phyloP scores from a whole-genome alignment of 2,329 filamentous ascomycete genomes.

The Neofusicoccum cordaticola region DNA sequence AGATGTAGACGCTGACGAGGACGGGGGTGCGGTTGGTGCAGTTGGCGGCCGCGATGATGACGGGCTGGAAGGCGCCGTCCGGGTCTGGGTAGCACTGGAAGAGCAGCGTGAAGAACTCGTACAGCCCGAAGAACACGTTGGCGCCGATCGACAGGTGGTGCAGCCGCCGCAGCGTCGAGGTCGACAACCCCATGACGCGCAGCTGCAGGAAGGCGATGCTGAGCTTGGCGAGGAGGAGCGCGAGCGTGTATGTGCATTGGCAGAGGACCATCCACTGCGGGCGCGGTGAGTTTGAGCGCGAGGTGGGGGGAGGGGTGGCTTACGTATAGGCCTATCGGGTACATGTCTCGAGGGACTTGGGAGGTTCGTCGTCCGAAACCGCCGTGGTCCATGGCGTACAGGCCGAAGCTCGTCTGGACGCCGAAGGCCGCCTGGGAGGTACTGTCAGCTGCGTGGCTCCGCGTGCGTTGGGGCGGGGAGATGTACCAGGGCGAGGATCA shows the following conservation, averaged over 20 bases:
- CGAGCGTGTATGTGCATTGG: constrained; percentile 4
- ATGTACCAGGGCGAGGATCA: too few relatives aligned
- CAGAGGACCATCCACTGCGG: background rate
- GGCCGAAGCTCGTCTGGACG: background rate
- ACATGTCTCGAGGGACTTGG: background rate
- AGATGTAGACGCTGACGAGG: background rate
- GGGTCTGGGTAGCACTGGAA: background rate
- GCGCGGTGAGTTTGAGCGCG: too few relatives aligned
- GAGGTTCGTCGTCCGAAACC: background rate
- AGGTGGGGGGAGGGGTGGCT: background rate
- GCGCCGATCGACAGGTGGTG: constrained; percentile 2
- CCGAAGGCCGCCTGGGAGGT: background rate
- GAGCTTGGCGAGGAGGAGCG: constrained; percentile 5
- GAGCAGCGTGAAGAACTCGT: background rate
- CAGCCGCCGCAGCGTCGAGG: background rate
- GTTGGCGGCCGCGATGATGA: background rate
- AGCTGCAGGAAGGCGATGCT: constrained; percentile 11
- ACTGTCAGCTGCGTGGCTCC: too few relatives aligned
- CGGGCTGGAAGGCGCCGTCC: background rate
- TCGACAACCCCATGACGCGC: constrained; percentile 8
- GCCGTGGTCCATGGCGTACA: background rate
- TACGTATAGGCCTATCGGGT: background rate
- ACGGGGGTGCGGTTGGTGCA: background rate
- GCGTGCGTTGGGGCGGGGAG: too few relatives aligned
- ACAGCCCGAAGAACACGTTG: background rate